Evolutionary conservation across 371 early-diverging fungal genomes (phyloP), one percentile per base, ranked within the genome.

Genomic region (Zychaea mexicana): DNA sequence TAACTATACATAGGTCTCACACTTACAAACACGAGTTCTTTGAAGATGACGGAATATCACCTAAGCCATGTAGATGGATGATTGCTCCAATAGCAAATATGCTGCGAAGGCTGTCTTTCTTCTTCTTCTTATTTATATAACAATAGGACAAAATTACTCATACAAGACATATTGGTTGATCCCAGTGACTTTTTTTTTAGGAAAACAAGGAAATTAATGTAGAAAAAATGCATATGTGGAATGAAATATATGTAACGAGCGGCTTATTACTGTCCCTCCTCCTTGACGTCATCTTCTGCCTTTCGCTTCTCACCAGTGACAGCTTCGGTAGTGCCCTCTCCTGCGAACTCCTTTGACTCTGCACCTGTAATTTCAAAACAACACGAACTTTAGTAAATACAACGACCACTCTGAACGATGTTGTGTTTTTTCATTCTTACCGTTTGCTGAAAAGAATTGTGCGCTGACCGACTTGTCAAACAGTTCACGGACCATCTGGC

Each of bases 291-390:
- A n/a, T 63, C 57, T 46, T 63, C 64, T 19, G 57, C 55, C 42
- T 55, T 47, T 32, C 57, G 45, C 64, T 63, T 63, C 31, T 63
- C 56, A 24, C 64, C 64, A 32, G 28, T 24, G 17, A 17, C 17
- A 36, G 64, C 39, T 26, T 62, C 62, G 15, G 33, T 8, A 5
- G 15, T 30, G 24, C 32, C 39, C 24, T 36, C 27, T 5, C 28
- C 42, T 22, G 24, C 59, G n/a, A 36, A 58, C n/a, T 38, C 36
- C 13, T 26, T 26, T 30, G 32, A 19, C 21, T 54, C 55, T 30
- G 15, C 15, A 30, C 7, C 55, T 54, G n/a, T n/a, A 49, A 17
- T 2, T 42, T 17, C n/a, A 36, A 36, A 1, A 36, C 8, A 36
- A 2, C 0, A 2, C n/a, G 1, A 2, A 2, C 22, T 24, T 52